phyloP scores from a whole-genome alignment of 352 stramenopile genomes.

The Achlya hypogyna region DNA sequence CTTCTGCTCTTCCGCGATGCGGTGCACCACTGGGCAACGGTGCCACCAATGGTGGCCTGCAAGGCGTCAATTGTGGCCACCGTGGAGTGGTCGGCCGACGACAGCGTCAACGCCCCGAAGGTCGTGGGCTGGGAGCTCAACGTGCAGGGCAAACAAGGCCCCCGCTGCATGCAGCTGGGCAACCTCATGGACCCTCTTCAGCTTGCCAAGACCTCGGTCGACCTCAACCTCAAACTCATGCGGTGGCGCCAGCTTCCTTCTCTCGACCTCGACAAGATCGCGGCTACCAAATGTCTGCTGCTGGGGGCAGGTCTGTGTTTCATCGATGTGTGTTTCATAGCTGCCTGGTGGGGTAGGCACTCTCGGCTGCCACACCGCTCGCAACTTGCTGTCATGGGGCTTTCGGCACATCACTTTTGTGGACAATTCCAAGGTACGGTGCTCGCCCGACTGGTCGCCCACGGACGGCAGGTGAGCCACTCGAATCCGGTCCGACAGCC shows the following conservation, averaged over 20 bases:
- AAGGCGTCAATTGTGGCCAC: slow-evolving; percentile 35
- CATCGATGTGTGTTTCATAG: background rate
- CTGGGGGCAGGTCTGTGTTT: slow-evolving; percentile 70
- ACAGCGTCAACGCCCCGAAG: background rate
- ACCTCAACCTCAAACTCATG: slow-evolving; percentile 99
- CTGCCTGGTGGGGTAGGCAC: slow-evolving; percentile 52
- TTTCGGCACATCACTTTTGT: slow-evolving; percentile 96
- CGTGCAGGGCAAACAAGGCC: slow-evolving; percentile 55
- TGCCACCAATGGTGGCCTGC: background rate
- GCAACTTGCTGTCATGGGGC: slow-evolving; percentile 94
- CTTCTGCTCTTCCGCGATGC: slow-evolving; percentile 28
- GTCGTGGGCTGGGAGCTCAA: slow-evolving; percentile 73
- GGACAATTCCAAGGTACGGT: slow-evolving; percentile 86
- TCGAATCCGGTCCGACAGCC: slow-evolving; percentile 97
- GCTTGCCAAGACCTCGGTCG: slow-evolving; percentile 92
- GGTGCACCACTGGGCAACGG: background rate
- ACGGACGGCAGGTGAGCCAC: slow-evolving; percentile 80
- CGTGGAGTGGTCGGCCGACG: background rate
- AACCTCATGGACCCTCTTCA: slow-evolving; percentile 72
- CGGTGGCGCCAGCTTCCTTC: slow-evolving; percentile 94
- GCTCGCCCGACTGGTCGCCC: background rate
- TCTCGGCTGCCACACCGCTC: slow-evolving; percentile 94
- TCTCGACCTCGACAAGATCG: slow-evolving; percentile 88
- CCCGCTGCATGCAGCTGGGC: slow-evolving; percentile 64
- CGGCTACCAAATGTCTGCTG: slow-evolving; percentile 90